phyloP scores from a whole-genome alignment of 441 rosid genomes.

The Gossypium davidsonii region DNA sequence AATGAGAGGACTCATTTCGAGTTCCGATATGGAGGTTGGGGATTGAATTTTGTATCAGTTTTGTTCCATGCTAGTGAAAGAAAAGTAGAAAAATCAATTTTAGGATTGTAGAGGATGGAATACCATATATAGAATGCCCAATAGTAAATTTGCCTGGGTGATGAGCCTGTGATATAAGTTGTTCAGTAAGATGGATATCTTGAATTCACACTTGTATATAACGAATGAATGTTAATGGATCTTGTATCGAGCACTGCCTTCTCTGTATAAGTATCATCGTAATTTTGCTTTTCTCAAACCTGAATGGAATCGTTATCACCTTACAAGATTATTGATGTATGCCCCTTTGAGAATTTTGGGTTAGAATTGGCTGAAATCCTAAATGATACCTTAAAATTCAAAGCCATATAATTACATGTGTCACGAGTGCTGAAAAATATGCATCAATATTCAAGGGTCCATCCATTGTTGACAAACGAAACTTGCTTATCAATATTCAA shows the following conservation, averaged over 20 bases:
- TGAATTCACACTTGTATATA: background rate
- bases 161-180: background rate
- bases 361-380: too few species aligned
- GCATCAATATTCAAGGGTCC: too few species aligned
- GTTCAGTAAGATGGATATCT: background rate
- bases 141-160: background rate
- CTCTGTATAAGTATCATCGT: background rate
- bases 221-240: background rate
- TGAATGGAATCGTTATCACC: too few species aligned
- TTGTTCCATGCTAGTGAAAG: background rate
- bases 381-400: too few species aligned
- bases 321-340: too few species aligned
- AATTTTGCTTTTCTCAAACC: too few species aligned
- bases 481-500: too few species aligned
- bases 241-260: background rate
- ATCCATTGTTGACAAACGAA: too few species aligned
- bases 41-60: constrained; percentile 4
- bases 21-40: background rate
- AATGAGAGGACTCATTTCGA: background rate
- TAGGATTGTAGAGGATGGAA: constrained; percentile 1
- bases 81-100: background rate
- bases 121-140: background rate
- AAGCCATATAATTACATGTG: too few species aligned
- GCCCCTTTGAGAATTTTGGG: too few species aligned
- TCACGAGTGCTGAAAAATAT: too few species aligned